Percentiles rank a stretch among this genome's conserved stretches.
phyloP scores from a whole-genome alignment of 1,139 yeast genomes.

The Geotrichum histeridarum region DNA sequence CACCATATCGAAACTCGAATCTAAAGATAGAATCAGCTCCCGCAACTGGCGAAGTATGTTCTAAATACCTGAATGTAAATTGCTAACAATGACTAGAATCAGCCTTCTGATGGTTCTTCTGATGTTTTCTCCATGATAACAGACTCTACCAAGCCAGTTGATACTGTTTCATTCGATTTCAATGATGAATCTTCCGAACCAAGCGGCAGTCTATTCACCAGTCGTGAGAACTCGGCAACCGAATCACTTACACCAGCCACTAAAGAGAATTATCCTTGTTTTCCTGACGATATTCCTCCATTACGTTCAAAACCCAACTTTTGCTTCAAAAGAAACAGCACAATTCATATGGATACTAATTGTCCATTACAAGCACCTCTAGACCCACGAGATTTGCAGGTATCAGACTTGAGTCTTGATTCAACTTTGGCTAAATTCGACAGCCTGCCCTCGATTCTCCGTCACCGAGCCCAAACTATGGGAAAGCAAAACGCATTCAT shows the following conservation, averaged over 20 bases:
- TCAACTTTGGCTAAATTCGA: conserved; percentile 42
- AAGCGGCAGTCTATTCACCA: background rate
- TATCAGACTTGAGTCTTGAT: conserved; percentile 31
- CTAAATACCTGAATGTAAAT: background rate
- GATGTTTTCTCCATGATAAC: background rate
- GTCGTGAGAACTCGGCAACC: background rate
- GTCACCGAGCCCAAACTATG: conserved; percentile 63
- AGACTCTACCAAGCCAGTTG: background rate
- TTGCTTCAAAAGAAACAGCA: background rate
- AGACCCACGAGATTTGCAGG: conserved; percentile 42
- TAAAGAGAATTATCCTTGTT: no score
- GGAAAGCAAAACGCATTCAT: conserved; percentile 67
- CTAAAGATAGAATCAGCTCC: background rate
- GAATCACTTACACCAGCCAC: background rate
- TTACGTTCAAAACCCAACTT: background rate
- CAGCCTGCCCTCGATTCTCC: conserved; percentile 63
- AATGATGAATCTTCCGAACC: background rate
- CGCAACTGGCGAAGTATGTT: no score
- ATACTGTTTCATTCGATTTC: background rate
- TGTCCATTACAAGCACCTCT: conserved; percentile 37
- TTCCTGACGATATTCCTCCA: background rate
- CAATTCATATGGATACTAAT: background rate
- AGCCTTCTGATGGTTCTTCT: background rate
- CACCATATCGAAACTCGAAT: background rate
- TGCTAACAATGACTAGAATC: background rate